Base-by-base conservation (phyloP, 2,329 filamentous ascomycete genomes). In the Sporothrix inflata region DNA sequence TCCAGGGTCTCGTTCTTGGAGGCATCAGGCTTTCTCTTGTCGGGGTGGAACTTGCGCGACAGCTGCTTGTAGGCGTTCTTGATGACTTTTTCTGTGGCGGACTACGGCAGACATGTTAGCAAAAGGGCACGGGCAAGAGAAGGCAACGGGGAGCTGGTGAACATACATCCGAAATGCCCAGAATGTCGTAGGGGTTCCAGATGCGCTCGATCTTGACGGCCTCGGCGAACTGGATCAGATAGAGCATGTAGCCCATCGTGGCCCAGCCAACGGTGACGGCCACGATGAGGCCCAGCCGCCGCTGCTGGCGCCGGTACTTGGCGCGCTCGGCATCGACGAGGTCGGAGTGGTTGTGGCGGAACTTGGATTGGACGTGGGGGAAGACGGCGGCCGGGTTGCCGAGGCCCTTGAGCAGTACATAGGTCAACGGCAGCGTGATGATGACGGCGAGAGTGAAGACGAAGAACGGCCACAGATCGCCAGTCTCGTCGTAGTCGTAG, bases 381-480 rank as follows among this genome's bases (percentile, higher is more conserved):
- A 94, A 94, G 73, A 92, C 92, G 76, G 90, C 92, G 80, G 94
- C 91, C 75, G 93, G 89, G 78, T 94, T 85, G 76, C 85, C 93
- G 81, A 88, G 92, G 60, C 93, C 90, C 80, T 91, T 92, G 78
- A 98, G 87, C 77, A 97, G 90, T 76, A 90, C 92, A 83, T 97
- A 97, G 78, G 95, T 97, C 79, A 97, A 87, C 74, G 95, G 94
- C 73, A 97, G 84, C 45, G 96, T 98, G 82, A 98, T 88, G 76
- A 99, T 89, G 79, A 91, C 90, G 75, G 92, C 90, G 79, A 98
- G 87, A 57, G 94, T 98, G 80, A 98, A 90, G 83, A 98, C 91
- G 86, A 99, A 99, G 88, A 97, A 97, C 77, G 97, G 96, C 87
- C 98, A 99, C 86, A 98, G 98, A 88, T 98, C 93, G 78, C 94